A percentile compares a stretch with the other conserved stretches of the same genome.
phyloP scores from a whole-genome alignment of 2,329 filamentous ascomycete genomes.

The Neophaeococcomyces aloes region DNA sequence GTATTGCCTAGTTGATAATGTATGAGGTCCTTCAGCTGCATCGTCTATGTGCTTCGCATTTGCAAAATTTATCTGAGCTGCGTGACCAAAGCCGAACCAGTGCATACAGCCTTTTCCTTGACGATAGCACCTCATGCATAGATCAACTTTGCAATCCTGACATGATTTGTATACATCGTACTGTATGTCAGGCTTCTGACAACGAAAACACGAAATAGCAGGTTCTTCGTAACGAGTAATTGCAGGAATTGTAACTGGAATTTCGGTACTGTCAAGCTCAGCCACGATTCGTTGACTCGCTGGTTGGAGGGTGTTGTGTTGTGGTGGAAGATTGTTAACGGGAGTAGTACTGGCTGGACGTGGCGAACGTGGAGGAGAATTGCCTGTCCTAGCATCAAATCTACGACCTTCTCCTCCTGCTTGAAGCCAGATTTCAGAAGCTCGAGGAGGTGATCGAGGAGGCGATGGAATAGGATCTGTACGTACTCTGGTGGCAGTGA shows the following conservation, averaged over 20 bases:
- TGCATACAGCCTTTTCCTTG: conserved; percentile 64
- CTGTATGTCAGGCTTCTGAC: conserved; percentile 62
- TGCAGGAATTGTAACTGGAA: neutral
- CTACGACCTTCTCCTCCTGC: conserved; percentile 5
- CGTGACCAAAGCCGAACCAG: conserved; percentile 79
- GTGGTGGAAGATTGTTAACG: neutral
- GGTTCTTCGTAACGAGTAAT: conserved; percentile 44
- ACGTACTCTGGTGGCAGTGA: neutral
- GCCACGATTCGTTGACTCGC: neutral
- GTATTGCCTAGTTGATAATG: conserved; percentile 40
- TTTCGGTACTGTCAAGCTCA: conserved; percentile 11
- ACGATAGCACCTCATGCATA: conserved; percentile 75
- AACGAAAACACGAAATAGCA: conserved; percentile 61
- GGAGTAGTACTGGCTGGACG: conserved; percentile 1
- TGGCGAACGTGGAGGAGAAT: conserved; percentile 3
- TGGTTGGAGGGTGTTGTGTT: neutral
- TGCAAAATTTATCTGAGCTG: conserved; percentile 59
- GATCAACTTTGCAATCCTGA: conserved; percentile 55
- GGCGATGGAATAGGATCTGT: neutral
- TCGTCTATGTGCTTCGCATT: conserved; percentile 35
- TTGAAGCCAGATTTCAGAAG: conserved; percentile 2
- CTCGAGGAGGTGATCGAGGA: neutral
- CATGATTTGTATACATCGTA: conserved; percentile 84
- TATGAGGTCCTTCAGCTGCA: conserved; percentile 42
- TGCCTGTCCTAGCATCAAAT: neutral